phyloP scores from a whole-genome alignment of 352 stramenopile genomes.

The Halophytophthora batemanensis region DNA sequence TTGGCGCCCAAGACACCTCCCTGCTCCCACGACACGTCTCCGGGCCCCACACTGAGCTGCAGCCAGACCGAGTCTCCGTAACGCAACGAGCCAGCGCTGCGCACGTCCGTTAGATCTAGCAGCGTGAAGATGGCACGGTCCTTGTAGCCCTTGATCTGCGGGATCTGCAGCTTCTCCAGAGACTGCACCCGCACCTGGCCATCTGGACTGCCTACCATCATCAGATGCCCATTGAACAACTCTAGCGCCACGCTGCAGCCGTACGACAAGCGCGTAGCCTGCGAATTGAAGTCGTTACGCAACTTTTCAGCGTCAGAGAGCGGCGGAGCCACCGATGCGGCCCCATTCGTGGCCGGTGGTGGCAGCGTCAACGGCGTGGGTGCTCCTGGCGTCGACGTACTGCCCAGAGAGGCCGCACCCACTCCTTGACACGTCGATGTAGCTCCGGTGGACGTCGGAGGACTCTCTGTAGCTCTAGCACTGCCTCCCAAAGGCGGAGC shows the following conservation, averaged over 20 bases:
- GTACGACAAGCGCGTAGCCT: slow-evolving; percentile 56
- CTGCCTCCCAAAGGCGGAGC: slow-evolving; percentile 6
- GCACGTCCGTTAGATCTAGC: slow-evolving; percentile 57
- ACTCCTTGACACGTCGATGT: neutral
- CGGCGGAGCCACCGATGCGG: slow-evolving; percentile 3
- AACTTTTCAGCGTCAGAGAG: slow-evolving; percentile 58
- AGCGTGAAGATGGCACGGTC: slow-evolving; percentile 71
- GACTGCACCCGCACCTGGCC: slow-evolving; percentile 58
- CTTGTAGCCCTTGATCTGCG: slow-evolving; percentile 47
- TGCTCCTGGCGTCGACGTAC: neutral
- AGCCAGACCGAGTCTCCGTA: slow-evolving; percentile 80
- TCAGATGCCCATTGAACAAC: slow-evolving; percentile 72
- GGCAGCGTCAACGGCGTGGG: slow-evolving; percentile 3
- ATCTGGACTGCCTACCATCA: slow-evolving; percentile 65
- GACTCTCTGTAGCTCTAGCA: slow-evolving; percentile 4
- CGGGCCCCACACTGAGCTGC: slow-evolving; percentile 61
- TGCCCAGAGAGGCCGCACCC: neutral
- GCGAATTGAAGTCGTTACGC: slow-evolving; percentile 72
- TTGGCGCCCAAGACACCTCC: slow-evolving; percentile 71
- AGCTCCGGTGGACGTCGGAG: neutral
- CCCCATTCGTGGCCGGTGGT: neutral
- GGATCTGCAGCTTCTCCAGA: slow-evolving; percentile 52
- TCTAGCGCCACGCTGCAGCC: slow-evolving; percentile 67
- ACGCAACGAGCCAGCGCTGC: slow-evolving; percentile 61
- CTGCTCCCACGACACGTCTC: slow-evolving; percentile 69